Evolutionary conservation across 495 filamentous ascomycete species (phyloP).

Genomic region (Xylaria intraflava): DNA sequence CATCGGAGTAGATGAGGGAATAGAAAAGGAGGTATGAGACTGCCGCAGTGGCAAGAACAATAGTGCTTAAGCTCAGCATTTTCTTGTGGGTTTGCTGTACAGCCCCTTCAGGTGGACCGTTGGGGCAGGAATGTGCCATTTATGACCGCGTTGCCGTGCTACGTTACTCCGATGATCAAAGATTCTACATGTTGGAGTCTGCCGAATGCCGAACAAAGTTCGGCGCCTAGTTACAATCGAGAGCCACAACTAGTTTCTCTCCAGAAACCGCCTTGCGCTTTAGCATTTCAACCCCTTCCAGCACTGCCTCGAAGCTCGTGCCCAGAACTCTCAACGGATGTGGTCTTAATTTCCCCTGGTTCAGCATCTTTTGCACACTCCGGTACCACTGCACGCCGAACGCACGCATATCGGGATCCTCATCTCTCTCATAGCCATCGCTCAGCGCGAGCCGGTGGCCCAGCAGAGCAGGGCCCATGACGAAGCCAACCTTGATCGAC

Average conservation of each 20-base stretch:
- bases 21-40: neutral
- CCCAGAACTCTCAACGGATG: neutral
- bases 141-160: no score
- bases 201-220: neutral
- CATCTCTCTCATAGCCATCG: neutral
- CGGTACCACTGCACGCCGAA: neutral
- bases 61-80: neutral
- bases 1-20: neutral
- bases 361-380: neutral
- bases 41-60: neutral
- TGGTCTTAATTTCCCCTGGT: neutral
- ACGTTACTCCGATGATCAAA: no score
- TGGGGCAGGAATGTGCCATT: no score
- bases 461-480: constrained; percentile 2
- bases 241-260: neutral
- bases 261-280: neutral
- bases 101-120: no score
- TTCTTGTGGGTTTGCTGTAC: neutral
- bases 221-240: neutral
- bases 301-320: no score
- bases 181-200: no score
- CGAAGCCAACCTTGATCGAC: constrained; percentile 1
- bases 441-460: neutral
- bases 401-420: neutral
- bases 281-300: neutral